Conservation (phyloP, 352 stramenopile species). For the Elongisporangium undulatum region DNA sequence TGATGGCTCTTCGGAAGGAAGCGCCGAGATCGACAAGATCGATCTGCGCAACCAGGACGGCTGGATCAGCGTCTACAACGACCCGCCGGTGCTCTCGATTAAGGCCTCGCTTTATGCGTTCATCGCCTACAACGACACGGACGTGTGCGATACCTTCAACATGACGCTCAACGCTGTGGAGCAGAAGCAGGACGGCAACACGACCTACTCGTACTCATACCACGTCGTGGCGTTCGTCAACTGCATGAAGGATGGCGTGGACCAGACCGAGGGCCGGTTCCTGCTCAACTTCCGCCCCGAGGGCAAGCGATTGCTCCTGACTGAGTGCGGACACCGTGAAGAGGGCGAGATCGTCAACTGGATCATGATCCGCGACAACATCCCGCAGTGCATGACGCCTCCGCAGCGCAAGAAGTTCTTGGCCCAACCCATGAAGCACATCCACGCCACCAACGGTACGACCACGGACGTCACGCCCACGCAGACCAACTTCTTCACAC, state of each 20-base stretch:
- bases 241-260: conserved; percentile 29
- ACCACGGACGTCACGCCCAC: conserved; percentile 28
- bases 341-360: conserved; percentile 85
- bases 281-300: conserved; percentile 86
- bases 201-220: conserved; percentile 49
- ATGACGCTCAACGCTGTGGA: conserved; percentile 85
- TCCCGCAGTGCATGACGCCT: conserved; percentile 82
- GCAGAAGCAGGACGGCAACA: conserved; percentile 71
- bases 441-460: conserved; percentile 69
- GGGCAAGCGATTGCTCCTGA: conserved; percentile 71
- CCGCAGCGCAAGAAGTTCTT: conserved; percentile 76
- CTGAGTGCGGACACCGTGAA: conserved; percentile 79
- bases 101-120: conserved; percentile 85
- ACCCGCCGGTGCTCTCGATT: conserved; percentile 74
- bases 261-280: conserved; percentile 30
- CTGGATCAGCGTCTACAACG: conserved; percentile 80
- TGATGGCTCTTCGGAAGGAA: conserved; percentile 73
- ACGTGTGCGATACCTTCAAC: conserved; percentile 82
- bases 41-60: conserved; percentile 64
- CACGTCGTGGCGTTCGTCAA: conserved; percentile 86
- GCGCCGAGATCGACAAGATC: conserved; percentile 83
- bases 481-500: conserved; percentile 64
- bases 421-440: conserved; percentile 83
- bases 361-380: conserved; percentile 76
- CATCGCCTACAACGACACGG: conserved; percentile 80